These are phyloP conservation scores for Agaricus sinodeliciosus DNA, from an alignment of 768 basidiomycete species.

Conservation along the genomic window DNA sequence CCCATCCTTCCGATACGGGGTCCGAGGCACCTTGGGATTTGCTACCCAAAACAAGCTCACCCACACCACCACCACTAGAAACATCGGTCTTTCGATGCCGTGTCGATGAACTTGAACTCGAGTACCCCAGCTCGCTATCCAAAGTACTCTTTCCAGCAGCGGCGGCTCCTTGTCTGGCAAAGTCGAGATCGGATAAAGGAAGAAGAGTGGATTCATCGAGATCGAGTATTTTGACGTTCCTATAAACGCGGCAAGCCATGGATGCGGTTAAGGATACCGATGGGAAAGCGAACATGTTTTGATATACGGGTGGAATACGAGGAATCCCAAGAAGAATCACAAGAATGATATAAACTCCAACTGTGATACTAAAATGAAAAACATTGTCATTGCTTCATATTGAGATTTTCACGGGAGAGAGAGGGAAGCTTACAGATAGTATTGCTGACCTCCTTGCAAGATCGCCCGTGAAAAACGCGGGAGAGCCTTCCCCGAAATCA, in stretches of 20 bases:
- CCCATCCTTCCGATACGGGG: too few species aligned
- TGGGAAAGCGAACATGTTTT: constrained; percentile 2
- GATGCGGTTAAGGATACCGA: constrained; percentile 4
- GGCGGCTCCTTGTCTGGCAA: not conserved
- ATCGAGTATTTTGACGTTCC: constrained; percentile 4
- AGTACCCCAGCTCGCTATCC: too few species aligned
- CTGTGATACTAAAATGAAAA: not conserved
- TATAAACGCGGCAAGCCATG: constrained; percentile 5
- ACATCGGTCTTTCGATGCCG: too few species aligned
- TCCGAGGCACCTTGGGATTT: too few species aligned
- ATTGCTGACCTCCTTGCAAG: constrained; percentile 25
- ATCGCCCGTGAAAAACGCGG: constrained; percentile 20
- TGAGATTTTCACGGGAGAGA: too few species aligned
- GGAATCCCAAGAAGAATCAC: not conserved
- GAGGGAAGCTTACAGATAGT: constrained; percentile 24
- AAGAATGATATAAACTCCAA: not conserved
- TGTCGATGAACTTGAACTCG: too few species aligned
- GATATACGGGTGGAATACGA: constrained; percentile 3
- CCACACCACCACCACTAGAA: too few species aligned
- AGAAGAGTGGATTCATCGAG: not conserved
- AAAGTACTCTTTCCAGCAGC: not conserved
- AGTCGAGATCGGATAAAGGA: not conserved
- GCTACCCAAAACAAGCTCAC: too few species aligned
- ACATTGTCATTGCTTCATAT: not conserved
- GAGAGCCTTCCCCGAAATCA: constrained; percentile 19